Base-by-base conservation (phyloP, 192 early-diverging fungal species). In the Podila horticola region DNA sequence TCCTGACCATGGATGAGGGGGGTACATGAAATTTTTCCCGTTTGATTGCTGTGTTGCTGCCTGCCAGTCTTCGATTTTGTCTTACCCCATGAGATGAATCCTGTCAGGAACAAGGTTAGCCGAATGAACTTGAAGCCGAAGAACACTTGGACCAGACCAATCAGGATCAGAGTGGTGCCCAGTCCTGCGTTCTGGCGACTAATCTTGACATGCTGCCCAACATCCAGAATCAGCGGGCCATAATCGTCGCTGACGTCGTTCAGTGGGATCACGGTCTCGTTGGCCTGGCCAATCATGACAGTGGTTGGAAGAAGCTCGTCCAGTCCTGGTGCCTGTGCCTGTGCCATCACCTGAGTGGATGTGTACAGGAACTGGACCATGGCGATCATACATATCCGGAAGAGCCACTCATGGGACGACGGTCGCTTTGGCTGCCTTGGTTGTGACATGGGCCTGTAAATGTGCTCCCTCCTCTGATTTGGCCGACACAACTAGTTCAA, bases 41-140 rank as follows among this genome's bases (percentile, higher is more conserved):
- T 8, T 19, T 45, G 31, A 57, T 31, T 11, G 33, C 29, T 2
- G 17, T 6, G 12, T 24, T 45, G 4, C 59, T 31, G 61, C 8
- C 19, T 15, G n/a, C n/a, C n/a, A 20, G 33, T 22, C 22, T 26
- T 20, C 10, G 0, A 22, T 12, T 2, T 64, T 29, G 58, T 64
- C 75, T 71, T 81, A 81, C 77, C 71, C 65, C 77, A 81, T 0
- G 77, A 68, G 6, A 81, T 5, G 11, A 81, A 81, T 36, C 77
- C 77, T 5, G 61, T 81, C 5, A 72, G 9, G 17, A 81, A 2
- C 55, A 81, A 30, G 0, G 77, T 81, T 71, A 66, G 9, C n/a
- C 77, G 58, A 20, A 81, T 72, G 20, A 81, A 31, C 67, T 63
- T 72, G 67, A 69, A 81, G 10, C 77, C 77, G 66, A 64, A 81